A percentile compares a stretch with the other conserved stretches of the same genome.
These are phyloP conservation scores for Elsinoe ampelina DNA, from an alignment of 2,329 filamentous ascomycete species.

Conservation along the genomic window DNA sequence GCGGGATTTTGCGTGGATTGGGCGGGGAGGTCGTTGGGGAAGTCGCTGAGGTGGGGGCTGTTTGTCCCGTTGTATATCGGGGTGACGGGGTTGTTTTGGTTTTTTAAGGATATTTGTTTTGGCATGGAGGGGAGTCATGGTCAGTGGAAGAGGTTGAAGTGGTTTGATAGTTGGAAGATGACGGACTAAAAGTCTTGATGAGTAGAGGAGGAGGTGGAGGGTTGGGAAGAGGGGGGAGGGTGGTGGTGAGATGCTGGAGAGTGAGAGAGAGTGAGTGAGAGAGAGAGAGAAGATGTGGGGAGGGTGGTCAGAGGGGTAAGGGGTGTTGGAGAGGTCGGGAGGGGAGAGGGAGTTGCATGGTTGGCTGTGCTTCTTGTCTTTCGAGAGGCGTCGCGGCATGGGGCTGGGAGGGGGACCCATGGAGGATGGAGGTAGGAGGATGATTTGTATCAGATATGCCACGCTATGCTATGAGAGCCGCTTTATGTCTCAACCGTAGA, in stretches of 20 bases:
- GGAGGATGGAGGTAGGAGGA: neutral
- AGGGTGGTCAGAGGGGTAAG: too few species aligned
- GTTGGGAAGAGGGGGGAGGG: neutral
- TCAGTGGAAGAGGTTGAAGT: conserved; percentile 87
- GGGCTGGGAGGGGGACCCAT: too few species aligned
- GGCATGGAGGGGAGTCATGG: conserved; percentile 81
- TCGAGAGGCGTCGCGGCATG: neutral
- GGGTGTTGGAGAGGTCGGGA: neutral
- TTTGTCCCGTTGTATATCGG: conserved; percentile 65
- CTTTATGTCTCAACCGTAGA: too few species aligned
- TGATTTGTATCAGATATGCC: conserved; percentile 3
- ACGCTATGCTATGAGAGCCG: neutral
- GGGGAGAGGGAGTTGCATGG: neutral
- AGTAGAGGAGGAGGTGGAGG: neutral
- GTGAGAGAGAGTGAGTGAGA: too few species aligned
- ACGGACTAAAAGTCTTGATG: conserved; percentile 44
- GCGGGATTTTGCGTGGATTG: conserved; percentile 86
- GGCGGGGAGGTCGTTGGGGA: conserved; percentile 59
- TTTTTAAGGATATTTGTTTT: conserved; percentile 91
- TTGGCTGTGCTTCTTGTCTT: neutral
- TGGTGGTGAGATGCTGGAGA: neutral
- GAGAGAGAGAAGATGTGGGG: too few species aligned
- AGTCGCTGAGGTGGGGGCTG: conserved; percentile 54
- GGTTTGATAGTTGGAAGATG: conserved; percentile 82
- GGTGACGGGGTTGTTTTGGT: conserved; percentile 73